phyloP scores from a whole-genome alignment of 768 basidiomycete genomes.

The Harrya chromipes region DNA sequence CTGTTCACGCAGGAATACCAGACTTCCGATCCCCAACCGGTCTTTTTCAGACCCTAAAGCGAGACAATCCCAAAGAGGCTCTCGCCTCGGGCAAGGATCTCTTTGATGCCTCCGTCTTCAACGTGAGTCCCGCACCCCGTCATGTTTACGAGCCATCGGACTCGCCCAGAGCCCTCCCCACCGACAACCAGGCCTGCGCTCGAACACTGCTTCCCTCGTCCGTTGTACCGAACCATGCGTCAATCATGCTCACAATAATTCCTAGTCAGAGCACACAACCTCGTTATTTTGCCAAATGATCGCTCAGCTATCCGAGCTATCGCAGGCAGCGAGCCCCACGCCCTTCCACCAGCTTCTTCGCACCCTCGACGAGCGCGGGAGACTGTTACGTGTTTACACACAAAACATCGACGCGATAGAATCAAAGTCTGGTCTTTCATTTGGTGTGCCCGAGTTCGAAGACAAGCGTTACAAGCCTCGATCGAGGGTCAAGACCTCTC shows the following conservation, averaged over 20 bases:
- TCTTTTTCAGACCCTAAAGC: conserved; percentile 73
- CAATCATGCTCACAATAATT: conserved; percentile 19
- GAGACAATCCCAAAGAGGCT: conserved; percentile 70
- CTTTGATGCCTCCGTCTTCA: conserved; percentile 89
- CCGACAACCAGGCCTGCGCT: background rate
- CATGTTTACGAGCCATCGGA: conserved; percentile 4
- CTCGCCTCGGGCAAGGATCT: conserved; percentile 80
- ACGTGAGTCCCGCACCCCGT: conserved; percentile 44
- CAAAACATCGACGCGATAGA: conserved; percentile 95
- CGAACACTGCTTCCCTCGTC: background rate
- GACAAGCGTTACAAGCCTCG: conserved; percentile 53
- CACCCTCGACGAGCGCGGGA: conserved; percentile 68
- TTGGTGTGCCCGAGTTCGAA: conserved; percentile 75
- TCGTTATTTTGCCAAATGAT: conserved; percentile 88
- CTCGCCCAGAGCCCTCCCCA: background rate
- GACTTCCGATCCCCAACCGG: conserved; percentile 85
- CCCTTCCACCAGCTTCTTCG: conserved; percentile 77
- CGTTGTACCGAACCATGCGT: conserved; percentile 1
- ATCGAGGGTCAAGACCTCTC: conserved; percentile 40
- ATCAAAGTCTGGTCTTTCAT: conserved; percentile 78
- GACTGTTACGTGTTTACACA: conserved; percentile 83
- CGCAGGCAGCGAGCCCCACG: conserved; percentile 71
- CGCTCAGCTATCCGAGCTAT: conserved; percentile 71
- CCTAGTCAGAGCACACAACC: conserved; percentile 70
- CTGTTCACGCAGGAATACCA: conserved; percentile 83